Evolutionary conservation across 495 filamentous ascomycete genomes (phyloP).

Genomic region (Annulohypoxylon nitens): DNA sequence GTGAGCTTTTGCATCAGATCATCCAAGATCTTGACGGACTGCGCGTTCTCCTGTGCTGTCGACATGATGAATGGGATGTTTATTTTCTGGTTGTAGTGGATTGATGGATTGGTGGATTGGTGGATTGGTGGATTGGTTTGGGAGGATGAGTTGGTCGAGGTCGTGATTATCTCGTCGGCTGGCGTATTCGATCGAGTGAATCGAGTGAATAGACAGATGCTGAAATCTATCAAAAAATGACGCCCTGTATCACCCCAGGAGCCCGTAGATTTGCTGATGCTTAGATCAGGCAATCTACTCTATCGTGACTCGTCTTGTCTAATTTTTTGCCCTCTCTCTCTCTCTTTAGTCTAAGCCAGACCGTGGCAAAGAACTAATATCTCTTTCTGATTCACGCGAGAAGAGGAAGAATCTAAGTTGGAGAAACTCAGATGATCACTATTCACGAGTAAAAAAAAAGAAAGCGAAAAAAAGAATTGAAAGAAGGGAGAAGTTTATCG

Average conservation of each 20-base stretch:
- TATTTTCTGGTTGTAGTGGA: neutral
- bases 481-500: slow-evolving; percentile 33
- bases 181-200: neutral
- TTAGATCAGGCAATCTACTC: slow-evolving; percentile 43
- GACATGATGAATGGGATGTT: slow-evolving; percentile 42
- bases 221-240: slow-evolving; percentile 24
- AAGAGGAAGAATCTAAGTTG: slow-evolving; percentile 43
- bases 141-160: slow-evolving; percentile 1
- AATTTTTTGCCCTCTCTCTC: slow-evolving; percentile 3
- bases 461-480: slow-evolving; percentile 29
- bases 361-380: slow-evolving; percentile 28
- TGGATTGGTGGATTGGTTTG: neutral
- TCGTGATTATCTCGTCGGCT: no score
- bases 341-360: slow-evolving; percentile 38
- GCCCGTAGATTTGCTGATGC: slow-evolving; percentile 39
- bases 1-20: slow-evolving; percentile 67
- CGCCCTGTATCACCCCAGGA: slow-evolving; percentile 15
- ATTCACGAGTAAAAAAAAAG: slow-evolving; percentile 39
- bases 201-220: slow-evolving; percentile 18
- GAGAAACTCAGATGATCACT: slow-evolving; percentile 47
- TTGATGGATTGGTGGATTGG: neutral
- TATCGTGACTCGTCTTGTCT: slow-evolving; percentile 41
- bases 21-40: slow-evolving; percentile 65
- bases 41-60: slow-evolving; percentile 58
- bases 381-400: slow-evolving; percentile 23